phyloP scores from a whole-genome alignment of 1,284 basidiomycete genomes.

The Schizophyllum commune region DNA sequence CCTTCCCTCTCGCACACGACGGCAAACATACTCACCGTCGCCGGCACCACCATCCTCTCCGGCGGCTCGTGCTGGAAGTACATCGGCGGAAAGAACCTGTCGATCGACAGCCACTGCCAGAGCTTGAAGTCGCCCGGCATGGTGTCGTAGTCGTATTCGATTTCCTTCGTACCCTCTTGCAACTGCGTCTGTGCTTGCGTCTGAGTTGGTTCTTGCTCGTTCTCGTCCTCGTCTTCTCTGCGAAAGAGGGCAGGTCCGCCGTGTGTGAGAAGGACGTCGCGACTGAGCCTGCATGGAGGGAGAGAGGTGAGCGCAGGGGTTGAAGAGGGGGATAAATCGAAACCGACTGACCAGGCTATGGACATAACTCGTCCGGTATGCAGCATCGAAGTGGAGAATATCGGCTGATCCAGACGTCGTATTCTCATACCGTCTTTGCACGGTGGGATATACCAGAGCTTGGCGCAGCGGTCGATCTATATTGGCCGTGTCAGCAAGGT shows the following conservation, averaged over 20 bases:
- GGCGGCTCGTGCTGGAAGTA: slow-evolving; percentile 27
- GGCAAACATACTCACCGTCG: slow-evolving; percentile 56
- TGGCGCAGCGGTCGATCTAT: slow-evolving; percentile 63
- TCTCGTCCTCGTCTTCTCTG: slow-evolving; percentile 33
- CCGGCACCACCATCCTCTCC: slow-evolving; percentile 16
- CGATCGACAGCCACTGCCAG: slow-evolving; percentile 60
- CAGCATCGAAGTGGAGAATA: slow-evolving; percentile 63
- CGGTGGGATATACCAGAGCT: slow-evolving; percentile 56
- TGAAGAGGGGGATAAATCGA: too few species aligned
- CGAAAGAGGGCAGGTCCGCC: slow-evolving; percentile 35
- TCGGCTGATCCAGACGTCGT: slow-evolving; percentile 58
- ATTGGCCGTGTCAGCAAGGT: slow-evolving; percentile 7
- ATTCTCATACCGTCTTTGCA: slow-evolving; percentile 28
- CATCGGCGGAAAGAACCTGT: slow-evolving; percentile 55
- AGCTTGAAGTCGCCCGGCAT: slow-evolving; percentile 48
- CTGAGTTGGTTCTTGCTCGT: neutral
- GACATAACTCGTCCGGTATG: slow-evolving; percentile 52
- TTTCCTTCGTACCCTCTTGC: slow-evolving; percentile 19
- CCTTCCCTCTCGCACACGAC: slow-evolving; percentile 8
- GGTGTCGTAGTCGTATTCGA: slow-evolving; percentile 19
- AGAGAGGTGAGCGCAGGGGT: too few species aligned
- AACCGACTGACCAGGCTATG: slow-evolving; percentile 48
- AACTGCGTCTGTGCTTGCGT: slow-evolving; percentile 12
- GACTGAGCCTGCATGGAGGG: too few species aligned
- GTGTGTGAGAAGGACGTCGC: slow-evolving; percentile 54